Evolutionary conservation across 1,139 yeast species (phyloP).

Genomic region (Diutina neorugosa): DNA sequence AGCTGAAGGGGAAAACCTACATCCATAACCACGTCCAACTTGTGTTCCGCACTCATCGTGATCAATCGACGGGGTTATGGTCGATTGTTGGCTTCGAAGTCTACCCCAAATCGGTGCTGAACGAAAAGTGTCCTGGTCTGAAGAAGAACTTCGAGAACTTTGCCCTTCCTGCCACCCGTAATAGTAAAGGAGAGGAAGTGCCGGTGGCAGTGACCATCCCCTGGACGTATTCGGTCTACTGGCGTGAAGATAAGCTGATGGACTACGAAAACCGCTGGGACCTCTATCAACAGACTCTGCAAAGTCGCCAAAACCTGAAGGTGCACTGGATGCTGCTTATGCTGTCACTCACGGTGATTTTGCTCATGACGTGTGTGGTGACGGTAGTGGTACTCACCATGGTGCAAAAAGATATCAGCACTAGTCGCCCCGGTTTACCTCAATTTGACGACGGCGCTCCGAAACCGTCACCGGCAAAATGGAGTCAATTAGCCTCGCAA

Average conservation of each 20-base stretch:
- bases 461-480: slow-evolving; percentile 11
- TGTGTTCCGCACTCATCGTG: slow-evolving; percentile 63
- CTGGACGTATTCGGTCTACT: slow-evolving; percentile 76
- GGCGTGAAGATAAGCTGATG: slow-evolving; percentile 70
- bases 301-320: slow-evolving; percentile 24
- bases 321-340: slow-evolving; percentile 65
- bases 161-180: slow-evolving; percentile 22
- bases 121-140: slow-evolving; percentile 59
- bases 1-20: slow-evolving; percentile 37
- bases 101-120: slow-evolving; percentile 71
- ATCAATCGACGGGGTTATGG: slow-evolving; percentile 23
- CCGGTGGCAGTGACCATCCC: slow-evolving; percentile 31
- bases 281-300: slow-evolving; percentile 50
- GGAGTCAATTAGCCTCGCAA: slow-evolving; percentile 45
- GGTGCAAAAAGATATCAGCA: slow-evolving; percentile 26
- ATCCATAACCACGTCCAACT: slow-evolving; percentile 73
- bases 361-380: slow-evolving; percentile 46
- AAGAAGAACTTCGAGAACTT: slow-evolving; percentile 44
- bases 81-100: slow-evolving; percentile 86
- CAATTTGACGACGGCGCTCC: slow-evolving; percentile 6
- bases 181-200: slow-evolving; percentile 9
- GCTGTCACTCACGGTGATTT: slow-evolving; percentile 51
- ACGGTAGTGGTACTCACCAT: slow-evolving; percentile 51
- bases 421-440: slow-evolving; percentile 7
- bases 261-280: slow-evolving; percentile 70